phyloP scores from a whole-genome alignment of 2,329 filamentous ascomycete genomes.

The Botrytis elliptica region DNA sequence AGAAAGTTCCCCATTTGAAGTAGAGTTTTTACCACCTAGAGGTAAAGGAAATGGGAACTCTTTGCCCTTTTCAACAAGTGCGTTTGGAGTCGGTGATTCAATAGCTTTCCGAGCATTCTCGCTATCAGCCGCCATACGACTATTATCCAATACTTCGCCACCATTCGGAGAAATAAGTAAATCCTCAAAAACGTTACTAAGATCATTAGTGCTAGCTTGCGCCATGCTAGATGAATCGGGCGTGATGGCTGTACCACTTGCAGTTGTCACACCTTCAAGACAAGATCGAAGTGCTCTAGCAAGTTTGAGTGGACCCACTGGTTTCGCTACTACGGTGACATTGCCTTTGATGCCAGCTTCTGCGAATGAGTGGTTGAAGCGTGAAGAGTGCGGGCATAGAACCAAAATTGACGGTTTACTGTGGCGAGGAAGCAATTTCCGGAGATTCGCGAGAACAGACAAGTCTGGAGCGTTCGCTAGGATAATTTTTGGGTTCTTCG shows the following conservation, averaged over 20 bases:
- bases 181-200: constrained; percentile 36
- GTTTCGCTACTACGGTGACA: constrained; percentile 37
- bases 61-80: constrained; percentile 29
- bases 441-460: constrained; percentile 26
- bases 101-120: constrained; percentile 38
- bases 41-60: constrained; percentile 37
- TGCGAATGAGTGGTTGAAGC: constrained; percentile 28
- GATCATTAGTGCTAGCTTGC: constrained; percentile 27
- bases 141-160: constrained; percentile 37
- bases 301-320: constrained; percentile 38
- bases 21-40: not conserved
- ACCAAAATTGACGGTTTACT: constrained; percentile 31
- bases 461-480: constrained; percentile 34
- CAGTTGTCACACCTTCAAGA: constrained; percentile 27
- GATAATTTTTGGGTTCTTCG: constrained; percentile 32
- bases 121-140: constrained; percentile 38
- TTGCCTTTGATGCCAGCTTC: constrained; percentile 27
- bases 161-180: constrained; percentile 30
- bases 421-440: constrained; percentile 20
- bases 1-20: not conserved
- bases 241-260: constrained; percentile 17
- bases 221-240: constrained; percentile 23
- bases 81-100: constrained; percentile 37
- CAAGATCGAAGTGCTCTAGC: constrained; percentile 36
- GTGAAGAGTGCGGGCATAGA: constrained; percentile 35